phyloP scores from a whole-genome alignment of 139 green algal genomes.

The Micractinium conductrix region DNA sequence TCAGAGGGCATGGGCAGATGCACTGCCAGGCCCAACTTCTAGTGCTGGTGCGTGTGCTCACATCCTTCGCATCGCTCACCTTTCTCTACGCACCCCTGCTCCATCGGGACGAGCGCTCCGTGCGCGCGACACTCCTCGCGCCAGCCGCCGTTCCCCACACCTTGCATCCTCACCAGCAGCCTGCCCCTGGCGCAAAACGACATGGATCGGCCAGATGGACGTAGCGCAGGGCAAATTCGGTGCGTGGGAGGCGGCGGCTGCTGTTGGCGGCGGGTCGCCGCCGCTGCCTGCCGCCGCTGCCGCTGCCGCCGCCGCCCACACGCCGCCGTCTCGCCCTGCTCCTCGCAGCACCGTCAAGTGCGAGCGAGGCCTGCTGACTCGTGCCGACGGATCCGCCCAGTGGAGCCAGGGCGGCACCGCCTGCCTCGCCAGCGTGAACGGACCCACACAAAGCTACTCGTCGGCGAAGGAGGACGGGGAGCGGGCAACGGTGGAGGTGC shows the following conservation, averaged over 20 bases:
- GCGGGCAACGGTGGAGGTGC: slow-evolving; percentile 65
- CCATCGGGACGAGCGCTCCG: no score
- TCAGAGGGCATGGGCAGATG: no score
- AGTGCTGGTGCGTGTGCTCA: no score
- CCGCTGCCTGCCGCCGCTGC: neutral
- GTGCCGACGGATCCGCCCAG: slow-evolving; percentile 72
- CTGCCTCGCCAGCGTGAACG: slow-evolving; percentile 74
- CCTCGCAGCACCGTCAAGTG: slow-evolving; percentile 57
- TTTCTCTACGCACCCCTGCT: no score
- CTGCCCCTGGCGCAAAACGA: no score
- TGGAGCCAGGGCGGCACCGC: slow-evolving; percentile 65
- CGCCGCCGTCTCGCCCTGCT: neutral
- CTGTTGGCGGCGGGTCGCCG: neutral
- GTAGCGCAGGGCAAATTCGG: slow-evolving; percentile 22
- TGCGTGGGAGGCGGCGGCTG: no score
- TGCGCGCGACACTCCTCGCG: no score
- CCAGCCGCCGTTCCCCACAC: no score
- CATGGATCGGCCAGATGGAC: slow-evolving; percentile 16
- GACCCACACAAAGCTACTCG: slow-evolving; percentile 49
- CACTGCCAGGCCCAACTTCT: no score
- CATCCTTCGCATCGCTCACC: no score
- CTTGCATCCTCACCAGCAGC: no score
- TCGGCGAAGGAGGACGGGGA: slow-evolving; percentile 65
- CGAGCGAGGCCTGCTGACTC: slow-evolving; percentile 61
- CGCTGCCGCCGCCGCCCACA: neutral